phyloP scores from a whole-genome alignment of 2,329 filamentous ascomycete genomes.

The Aschersonia sp. region DNA sequence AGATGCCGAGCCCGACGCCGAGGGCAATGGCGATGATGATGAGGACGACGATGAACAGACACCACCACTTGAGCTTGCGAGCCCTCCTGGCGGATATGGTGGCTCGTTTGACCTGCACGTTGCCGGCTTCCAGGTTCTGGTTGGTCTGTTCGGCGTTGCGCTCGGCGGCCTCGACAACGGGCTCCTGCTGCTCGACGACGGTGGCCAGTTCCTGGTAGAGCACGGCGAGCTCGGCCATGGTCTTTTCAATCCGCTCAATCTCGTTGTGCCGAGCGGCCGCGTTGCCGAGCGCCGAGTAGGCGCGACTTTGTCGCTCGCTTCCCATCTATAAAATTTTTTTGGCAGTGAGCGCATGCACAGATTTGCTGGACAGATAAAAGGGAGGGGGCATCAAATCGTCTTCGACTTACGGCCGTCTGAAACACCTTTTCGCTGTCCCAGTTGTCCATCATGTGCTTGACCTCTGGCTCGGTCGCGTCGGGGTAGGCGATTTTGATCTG shows the following conservation, averaged over 20 bases:
- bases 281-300: slow-evolving; percentile 57
- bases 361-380: background rate
- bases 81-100: slow-evolving; percentile 51
- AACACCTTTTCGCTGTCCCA: slow-evolving; percentile 72
- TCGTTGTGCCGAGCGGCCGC: slow-evolving; percentile 75
- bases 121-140: slow-evolving; percentile 53
- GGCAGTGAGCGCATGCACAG: background rate
- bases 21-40: slow-evolving; percentile 40
- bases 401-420: slow-evolving; percentile 54
- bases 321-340: slow-evolving; percentile 42
- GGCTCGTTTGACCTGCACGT: slow-evolving; percentile 52
- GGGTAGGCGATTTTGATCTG: slow-evolving; percentile 75
- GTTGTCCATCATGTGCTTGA: slow-evolving; percentile 54
- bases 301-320: slow-evolving; percentile 60
- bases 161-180: slow-evolving; percentile 46
- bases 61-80: slow-evolving; percentile 74
- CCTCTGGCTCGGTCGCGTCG: slow-evolving; percentile 60
- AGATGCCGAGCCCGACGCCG: slow-evolving; percentile 38
- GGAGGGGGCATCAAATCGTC: no score
- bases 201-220: slow-evolving; percentile 65
- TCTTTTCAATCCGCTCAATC: slow-evolving; percentile 66
- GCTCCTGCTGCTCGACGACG: slow-evolving; percentile 58
- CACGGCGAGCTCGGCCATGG: slow-evolving; percentile 51
- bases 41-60: slow-evolving; percentile 44
- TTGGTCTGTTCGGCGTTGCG: slow-evolving; percentile 50